Conservation (phyloP, 257 asterid species). For the Plantago ovata region DNA sequence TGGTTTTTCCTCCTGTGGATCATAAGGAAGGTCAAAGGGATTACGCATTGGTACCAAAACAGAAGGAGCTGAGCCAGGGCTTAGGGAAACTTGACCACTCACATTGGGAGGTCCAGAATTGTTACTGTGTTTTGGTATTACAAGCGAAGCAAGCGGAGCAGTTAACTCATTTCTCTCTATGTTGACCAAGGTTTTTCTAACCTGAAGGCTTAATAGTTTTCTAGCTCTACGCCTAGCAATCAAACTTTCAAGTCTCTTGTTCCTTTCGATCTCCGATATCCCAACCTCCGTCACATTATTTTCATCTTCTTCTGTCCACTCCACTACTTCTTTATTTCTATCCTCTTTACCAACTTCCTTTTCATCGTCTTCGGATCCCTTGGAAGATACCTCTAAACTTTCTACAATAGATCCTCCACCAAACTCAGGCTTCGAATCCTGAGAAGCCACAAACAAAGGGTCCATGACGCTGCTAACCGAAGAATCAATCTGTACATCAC, state of each 20-base stretch:
- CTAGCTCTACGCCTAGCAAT: constrained; percentile 79
- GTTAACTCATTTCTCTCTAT: constrained; percentile 28
- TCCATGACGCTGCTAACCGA: constrained; percentile 9
- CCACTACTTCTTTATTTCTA: constrained; percentile 30
- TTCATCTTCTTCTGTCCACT: constrained; percentile 40
- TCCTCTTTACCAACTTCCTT: constrained; percentile 38
- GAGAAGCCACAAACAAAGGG: constrained; percentile 14
- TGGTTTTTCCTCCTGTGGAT: constrained; percentile 85
- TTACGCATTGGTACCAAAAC: constrained; percentile 57
- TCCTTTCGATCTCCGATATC: constrained; percentile 64
- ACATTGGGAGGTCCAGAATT: constrained; percentile 13
- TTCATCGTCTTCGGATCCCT: no score
- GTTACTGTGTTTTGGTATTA: constrained; percentile 35
- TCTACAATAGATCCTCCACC: constrained; percentile 7
- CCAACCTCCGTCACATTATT: constrained; percentile 56
- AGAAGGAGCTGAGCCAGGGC: constrained; percentile 89
- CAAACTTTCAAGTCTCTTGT: constrained; percentile 74
- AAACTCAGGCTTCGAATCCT: constrained; percentile 2
- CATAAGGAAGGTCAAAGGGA: constrained; percentile 93
- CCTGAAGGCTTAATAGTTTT: constrained; percentile 43
- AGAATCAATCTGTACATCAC: constrained; percentile 40
- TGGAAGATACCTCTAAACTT: constrained; percentile 25
- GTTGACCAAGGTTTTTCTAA: constrained; percentile 45
- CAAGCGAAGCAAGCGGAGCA: constrained; percentile 34
- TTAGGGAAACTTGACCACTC: constrained; percentile 34